These are phyloP conservation scores for Diplodia scrobiculata DNA, from an alignment of 2,329 filamentous ascomycete genomes.

Conservation along the genomic window DNA sequence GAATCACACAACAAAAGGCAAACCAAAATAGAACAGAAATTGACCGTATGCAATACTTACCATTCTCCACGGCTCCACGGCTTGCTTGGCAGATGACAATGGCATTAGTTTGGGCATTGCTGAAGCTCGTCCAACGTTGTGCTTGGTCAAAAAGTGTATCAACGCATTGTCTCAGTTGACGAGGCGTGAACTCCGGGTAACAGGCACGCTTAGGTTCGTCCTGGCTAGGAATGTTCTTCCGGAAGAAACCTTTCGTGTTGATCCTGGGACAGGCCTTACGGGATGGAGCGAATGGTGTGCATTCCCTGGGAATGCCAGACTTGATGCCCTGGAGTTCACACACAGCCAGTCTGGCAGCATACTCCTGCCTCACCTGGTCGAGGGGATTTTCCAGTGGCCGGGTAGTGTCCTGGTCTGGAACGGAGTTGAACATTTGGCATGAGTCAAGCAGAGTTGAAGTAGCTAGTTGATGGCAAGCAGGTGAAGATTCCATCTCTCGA, in stretches of 20 bases:
- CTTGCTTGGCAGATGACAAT: slow-evolving; percentile 64
- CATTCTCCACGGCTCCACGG: slow-evolving; percentile 60
- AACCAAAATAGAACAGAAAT: not conserved
- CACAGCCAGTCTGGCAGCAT: slow-evolving; percentile 63
- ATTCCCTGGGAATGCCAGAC: slow-evolving; percentile 54
- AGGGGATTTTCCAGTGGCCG: slow-evolving; percentile 31
- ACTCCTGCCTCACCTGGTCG: slow-evolving; percentile 56
- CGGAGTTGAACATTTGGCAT: slow-evolving; percentile 54
- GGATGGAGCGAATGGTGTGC: slow-evolving; percentile 53
- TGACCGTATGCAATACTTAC: slow-evolving; percentile 35
- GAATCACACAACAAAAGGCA: not conserved
- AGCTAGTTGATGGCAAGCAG: slow-evolving; percentile 58
- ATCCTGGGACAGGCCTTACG: slow-evolving; percentile 38
- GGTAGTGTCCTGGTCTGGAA: slow-evolving; percentile 31
- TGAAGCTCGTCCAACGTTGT: slow-evolving; percentile 67
- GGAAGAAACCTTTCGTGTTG: slow-evolving; percentile 34
- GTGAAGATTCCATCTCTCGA: slow-evolving; percentile 48
- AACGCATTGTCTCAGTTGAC: slow-evolving; percentile 55
- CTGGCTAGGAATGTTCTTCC: slow-evolving; percentile 18
- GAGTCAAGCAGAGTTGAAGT: slow-evolving; percentile 56
- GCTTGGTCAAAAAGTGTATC: slow-evolving; percentile 56
- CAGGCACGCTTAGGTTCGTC: slow-evolving; percentile 36
- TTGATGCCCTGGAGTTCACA: slow-evolving; percentile 62
- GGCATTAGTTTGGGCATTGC: slow-evolving; percentile 63
- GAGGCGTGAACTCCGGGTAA: slow-evolving; percentile 40